Evolutionary conservation across 2,329 filamentous ascomycete genomes (phyloP), one percentile per base, ranked within the genome.

Genomic region (Drechmeria coniospora): DNA sequence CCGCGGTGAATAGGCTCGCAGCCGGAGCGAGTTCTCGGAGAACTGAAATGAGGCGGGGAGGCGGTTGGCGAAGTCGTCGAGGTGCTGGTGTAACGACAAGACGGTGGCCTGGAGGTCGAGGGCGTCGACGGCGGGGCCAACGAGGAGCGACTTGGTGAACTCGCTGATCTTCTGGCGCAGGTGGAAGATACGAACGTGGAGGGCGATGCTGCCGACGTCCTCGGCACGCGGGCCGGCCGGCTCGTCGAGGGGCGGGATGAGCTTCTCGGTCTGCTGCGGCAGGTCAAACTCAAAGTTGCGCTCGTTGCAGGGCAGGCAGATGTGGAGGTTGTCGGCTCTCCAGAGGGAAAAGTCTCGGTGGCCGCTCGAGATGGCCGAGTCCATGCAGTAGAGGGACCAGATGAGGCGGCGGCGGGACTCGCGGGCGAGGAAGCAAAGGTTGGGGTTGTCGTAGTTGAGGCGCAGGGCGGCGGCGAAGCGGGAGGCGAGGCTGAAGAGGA

Each of bases 41-140:
- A 68, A 71, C 25, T 63, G 62, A 37, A 72, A 71, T 8, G 65
- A 69, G 0, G 59, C 50, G 1, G 66, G 67, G 5, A 71, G 44
- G 15, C 65, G 53, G 13, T 59, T 55, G 25, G 65, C 64, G 33
- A 71, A 71, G 9, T 59, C 57, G 10, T 59, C 57, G 4, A 71
- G 57, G 19, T 63, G 60, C 34, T 61, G 59, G 32, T 63, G 59
- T 6, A 63, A 44, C 2, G 50, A 48, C 24, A 65, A 57, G 9
- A 68, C 48, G 10, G 57, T 49, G 4, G 52, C 38, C 27, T 56
- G 52, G 9, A 68, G 46, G 18, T 53, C 47, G 14, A 61, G 57
- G 2, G 56, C 43, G 12, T 61, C 55, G 4, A 62, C 47, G 39
- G 51, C 52, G 23, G 46, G 50, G 15, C 41, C 43, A 11, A 47